Percentiles rank a stretch among this genome's conserved stretches.
These are phyloP conservation scores for Cotoneaster glaucophyllus DNA, from an alignment of 306 rosid genomes.

Conservation along the genomic window DNA sequence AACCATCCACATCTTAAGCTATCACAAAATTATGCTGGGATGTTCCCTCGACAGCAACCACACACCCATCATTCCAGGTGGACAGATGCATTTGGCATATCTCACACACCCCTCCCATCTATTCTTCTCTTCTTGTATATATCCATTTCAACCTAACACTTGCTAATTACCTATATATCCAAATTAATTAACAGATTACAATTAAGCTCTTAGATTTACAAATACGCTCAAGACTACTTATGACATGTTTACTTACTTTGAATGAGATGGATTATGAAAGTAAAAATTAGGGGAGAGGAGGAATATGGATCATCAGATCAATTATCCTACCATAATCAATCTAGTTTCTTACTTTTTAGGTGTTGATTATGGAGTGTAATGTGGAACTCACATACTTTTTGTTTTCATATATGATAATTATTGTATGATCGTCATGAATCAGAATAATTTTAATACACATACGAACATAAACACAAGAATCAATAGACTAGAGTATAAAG, in stretches of 20 bases:
- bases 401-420: not conserved
- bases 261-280: too few relatives aligned
- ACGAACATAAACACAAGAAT: not conserved
- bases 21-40: slow-evolving; percentile 14
- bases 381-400: too few relatives aligned
- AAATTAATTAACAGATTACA: not conserved
- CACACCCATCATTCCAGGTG: slow-evolving; percentile 12
- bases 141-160: not conserved
- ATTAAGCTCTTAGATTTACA: not conserved
- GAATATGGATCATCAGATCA: not conserved
- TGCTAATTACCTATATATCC: not conserved
- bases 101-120: not conserved
- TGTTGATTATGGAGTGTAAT: not conserved
- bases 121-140: not conserved
- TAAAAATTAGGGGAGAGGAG: not conserved
- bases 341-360: not conserved
- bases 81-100: not conserved
- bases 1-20: slow-evolving; percentile 25
- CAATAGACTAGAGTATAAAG: not conserved
- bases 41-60: slow-evolving; percentile 36
- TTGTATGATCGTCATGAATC: too few relatives aligned
- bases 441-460: too few relatives aligned
- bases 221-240: too few relatives aligned
- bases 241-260: too few relatives aligned
- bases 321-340: not conserved